Evolutionary conservation across 345 rosid species (phyloP).

Genomic region (Turritis glabra): DNA sequence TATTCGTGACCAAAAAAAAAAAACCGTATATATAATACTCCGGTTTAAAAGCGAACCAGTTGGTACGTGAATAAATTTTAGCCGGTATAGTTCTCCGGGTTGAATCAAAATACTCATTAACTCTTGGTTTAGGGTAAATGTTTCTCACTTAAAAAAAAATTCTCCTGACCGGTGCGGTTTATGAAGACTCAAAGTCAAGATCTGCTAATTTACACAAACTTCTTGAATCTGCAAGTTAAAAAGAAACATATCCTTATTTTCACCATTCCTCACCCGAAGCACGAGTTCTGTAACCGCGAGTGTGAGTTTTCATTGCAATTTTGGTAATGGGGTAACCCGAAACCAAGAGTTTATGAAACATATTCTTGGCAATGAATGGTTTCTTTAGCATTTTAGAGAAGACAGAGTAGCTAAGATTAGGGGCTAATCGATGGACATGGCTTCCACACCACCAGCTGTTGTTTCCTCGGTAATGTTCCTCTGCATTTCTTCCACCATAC

Average conservation of each 20-base stretch:
- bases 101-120: no score
- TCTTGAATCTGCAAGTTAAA: neutral
- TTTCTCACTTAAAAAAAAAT: no score
- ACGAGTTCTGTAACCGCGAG: neutral
- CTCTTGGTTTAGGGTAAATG: neutral
- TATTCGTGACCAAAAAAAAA: no score
- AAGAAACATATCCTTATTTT: neutral
- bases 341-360: neutral
- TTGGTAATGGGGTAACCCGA: neutral
- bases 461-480: slow-evolving; percentile 50
- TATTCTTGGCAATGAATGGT: neutral
- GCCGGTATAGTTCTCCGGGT: slow-evolving; percentile 1
- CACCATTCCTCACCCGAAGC: neutral
- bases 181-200: neutral
- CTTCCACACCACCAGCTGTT: neutral
- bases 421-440: slow-evolving; percentile 29
- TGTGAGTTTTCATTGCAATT: neutral
- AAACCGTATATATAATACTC: neutral
- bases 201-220: neutral
- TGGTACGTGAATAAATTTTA: no score
- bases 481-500: slow-evolving; percentile 73
- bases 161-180: neutral
- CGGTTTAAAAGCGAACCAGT: no score
- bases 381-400: neutral
- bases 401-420: slow-evolving; percentile 3